Evolutionary conservation across 2,329 filamentous ascomycete species (phyloP).

Genomic region (Exophiala bonariae): DNA sequence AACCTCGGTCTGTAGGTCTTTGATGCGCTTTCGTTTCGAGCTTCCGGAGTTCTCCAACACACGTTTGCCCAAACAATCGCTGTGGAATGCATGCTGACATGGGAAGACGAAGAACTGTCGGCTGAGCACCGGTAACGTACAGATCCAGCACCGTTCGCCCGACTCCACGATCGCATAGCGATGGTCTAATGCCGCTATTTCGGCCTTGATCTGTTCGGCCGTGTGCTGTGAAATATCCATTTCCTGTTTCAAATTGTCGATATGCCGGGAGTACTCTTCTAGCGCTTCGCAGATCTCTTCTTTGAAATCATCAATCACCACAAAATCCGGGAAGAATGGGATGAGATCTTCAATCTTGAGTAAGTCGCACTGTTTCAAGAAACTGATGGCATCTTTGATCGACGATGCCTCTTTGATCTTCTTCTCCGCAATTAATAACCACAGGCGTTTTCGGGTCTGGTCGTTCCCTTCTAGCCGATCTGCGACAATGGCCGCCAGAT

Average conservation of each 20-base stretch:
- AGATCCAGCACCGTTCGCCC: constrained; percentile 90
- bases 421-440: constrained; percentile 91
- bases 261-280: constrained; percentile 89
- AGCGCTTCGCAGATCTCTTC: constrained; percentile 94
- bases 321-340: constrained; percentile 97
- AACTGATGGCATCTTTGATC: constrained; percentile 92
- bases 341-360: constrained; percentile 95
- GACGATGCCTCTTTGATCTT: constrained; percentile 81
- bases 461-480: constrained; percentile 71
- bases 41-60: constrained; percentile 80
- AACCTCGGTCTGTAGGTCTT: constrained; percentile 81
- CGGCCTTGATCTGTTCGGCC: constrained; percentile 83
- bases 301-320: constrained; percentile 98
- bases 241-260: constrained; percentile 82
- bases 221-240: constrained; percentile 95
- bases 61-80: constrained; percentile 83
- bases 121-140: constrained; percentile 79
- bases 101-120: constrained; percentile 98
- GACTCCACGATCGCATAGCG: constrained; percentile 96
- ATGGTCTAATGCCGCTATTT: constrained; percentile 81
- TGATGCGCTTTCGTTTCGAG: constrained; percentile 75
- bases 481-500: constrained; percentile 85
- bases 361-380: constrained; percentile 86
- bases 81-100: constrained; percentile 97
- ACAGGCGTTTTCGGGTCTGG: constrained; percentile 84